Conservation (phyloP, 2,329 filamentous ascomycete species). For the Colletotrichum acutatum region DNA sequence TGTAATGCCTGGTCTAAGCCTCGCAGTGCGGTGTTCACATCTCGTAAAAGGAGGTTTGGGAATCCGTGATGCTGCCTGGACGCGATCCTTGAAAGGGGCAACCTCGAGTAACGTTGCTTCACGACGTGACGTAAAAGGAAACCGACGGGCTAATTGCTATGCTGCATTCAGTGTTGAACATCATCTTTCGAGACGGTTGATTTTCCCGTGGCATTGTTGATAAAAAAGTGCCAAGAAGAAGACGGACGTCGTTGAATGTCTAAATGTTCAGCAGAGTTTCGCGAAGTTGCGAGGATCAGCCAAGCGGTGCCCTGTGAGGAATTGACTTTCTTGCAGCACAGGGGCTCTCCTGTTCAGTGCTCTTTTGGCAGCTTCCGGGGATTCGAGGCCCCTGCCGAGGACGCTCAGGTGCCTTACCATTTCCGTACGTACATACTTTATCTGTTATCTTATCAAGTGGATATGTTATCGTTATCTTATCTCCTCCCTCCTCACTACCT, state of each 20-base stretch:
- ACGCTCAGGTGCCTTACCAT: too few relatives aligned
- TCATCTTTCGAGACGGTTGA: not conserved
- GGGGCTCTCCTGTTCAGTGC: not conserved
- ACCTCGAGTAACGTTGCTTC: not conserved
- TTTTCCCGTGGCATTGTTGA: not conserved
- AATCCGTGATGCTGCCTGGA: not conserved
- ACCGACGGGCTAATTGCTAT: not conserved
- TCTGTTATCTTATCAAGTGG: not conserved
- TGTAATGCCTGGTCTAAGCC: not conserved
- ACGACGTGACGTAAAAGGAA: not conserved
- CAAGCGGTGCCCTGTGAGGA: slow-evolving; percentile 4
- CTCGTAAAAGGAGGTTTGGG: not conserved
- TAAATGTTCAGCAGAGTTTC: slow-evolving; percentile 20
- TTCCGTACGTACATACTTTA: too few relatives aligned
- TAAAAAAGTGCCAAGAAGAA: not conserved
- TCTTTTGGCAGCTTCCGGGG: slow-evolving; percentile 5
- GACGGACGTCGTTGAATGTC: not conserved
- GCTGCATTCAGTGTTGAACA: not conserved
- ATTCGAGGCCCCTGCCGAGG: not conserved
- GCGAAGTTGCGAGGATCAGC: not conserved
- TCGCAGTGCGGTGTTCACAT: not conserved
- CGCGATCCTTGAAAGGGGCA: not conserved
- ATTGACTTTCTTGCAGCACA: slow-evolving; percentile 8
- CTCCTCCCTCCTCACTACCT: not conserved
- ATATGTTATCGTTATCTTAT: not conserved